Conservation (phyloP, 2,329 filamentous ascomycete genomes). For the Exophiala bonariae region DNA sequence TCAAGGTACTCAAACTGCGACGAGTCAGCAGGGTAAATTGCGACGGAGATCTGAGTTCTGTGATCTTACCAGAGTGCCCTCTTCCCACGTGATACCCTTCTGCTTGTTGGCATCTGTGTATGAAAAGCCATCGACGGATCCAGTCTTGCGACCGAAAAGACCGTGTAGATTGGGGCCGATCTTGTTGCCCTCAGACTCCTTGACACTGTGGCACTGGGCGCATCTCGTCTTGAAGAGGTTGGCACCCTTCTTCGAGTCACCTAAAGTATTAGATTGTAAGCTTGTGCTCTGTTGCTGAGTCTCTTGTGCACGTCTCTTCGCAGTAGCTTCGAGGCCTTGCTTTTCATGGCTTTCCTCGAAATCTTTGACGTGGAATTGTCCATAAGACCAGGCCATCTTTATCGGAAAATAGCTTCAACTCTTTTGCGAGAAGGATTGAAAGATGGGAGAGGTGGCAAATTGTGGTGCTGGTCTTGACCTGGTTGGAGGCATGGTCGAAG, state of each 20-base stretch:
- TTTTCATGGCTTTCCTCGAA: not conserved
- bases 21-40: not conserved
- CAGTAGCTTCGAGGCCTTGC: conserved; percentile 15
- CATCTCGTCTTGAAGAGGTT: conserved; percentile 99
- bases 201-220: conserved; percentile 97
- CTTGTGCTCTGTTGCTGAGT: conserved; percentile 11
- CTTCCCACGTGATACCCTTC: conserved; percentile 87
- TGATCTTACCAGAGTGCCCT: conserved; percentile 72
- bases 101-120: conserved; percentile 99
- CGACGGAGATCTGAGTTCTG: not conserved
- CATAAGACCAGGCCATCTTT: not conserved
- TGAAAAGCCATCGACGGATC: conserved; percentile 85
- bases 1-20: conserved; percentile 92
- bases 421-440: not conserved
- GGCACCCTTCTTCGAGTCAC: conserved; percentile 94
- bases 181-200: conserved; percentile 91
- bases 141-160: conserved; percentile 95
- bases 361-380: not conserved
- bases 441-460: too few species aligned
- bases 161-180: conserved; percentile 96
- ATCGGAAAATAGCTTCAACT: not conserved
- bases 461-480: not conserved
- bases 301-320: conserved; percentile 7
- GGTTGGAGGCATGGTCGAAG: not conserved
- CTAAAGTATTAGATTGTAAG: conserved; percentile 48